Evolutionary conservation across 345 rosid species (phyloP).

Genomic region (Jatropha curcas): DNA sequence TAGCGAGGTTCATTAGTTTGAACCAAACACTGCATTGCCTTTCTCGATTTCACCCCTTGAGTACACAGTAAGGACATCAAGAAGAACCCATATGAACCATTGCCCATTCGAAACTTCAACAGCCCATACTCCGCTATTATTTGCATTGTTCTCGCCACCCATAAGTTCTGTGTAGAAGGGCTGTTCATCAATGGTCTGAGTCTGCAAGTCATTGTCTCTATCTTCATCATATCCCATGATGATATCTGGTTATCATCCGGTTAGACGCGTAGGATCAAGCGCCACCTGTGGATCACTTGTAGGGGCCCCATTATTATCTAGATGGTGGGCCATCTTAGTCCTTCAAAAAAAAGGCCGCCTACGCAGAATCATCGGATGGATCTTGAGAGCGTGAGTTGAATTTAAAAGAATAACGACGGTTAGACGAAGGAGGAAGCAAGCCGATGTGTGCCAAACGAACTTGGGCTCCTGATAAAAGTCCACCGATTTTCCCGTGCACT

Average conservation of each 20-base stretch:
- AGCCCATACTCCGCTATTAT: constrained; percentile 25
- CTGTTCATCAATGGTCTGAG: constrained; percentile 38
- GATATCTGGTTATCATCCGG: constrained; percentile 42
- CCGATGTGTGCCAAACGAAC: too few species aligned
- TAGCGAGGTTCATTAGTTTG: too few species aligned
- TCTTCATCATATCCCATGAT: constrained; percentile 22
- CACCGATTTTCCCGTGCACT: too few species aligned
- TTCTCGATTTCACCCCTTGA: constrained; percentile 32
- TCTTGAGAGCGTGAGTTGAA: too few species aligned
- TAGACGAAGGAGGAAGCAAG: too few species aligned
- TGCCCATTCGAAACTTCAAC: constrained; percentile 35
- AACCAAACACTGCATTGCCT: constrained; percentile 25
- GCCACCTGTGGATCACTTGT: constrained; percentile 23
- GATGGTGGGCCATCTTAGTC: constrained; percentile 40
- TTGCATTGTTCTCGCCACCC: constrained; percentile 35
- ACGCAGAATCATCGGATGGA: constrained; percentile 32
- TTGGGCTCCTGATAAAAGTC: too few species aligned
- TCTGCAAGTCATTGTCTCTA: constrained; percentile 47
- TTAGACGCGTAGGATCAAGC: constrained; percentile 33
- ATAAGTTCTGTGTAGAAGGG: constrained; percentile 20
- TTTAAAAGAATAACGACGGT: too few species aligned
- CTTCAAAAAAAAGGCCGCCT: constrained; percentile 40
- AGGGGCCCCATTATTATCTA: background rate
- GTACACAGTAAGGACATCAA: constrained; percentile 34
- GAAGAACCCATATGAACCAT: constrained; percentile 45